Evolutionary conservation across 148 eudicot species (phyloP).

Genomic region (Diospyros lotus): DNA sequence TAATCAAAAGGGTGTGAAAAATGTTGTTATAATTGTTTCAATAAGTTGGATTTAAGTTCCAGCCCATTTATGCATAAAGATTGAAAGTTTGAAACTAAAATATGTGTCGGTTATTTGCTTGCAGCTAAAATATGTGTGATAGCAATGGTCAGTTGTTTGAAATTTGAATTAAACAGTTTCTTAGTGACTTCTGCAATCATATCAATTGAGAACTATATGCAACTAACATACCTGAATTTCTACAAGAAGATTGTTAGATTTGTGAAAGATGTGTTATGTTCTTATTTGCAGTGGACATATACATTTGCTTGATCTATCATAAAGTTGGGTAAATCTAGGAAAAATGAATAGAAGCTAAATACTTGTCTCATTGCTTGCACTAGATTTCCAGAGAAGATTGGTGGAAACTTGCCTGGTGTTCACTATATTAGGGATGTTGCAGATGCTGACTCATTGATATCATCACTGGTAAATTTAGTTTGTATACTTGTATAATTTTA

Average conservation of each 20-base stretch:
- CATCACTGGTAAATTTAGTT: constrained; percentile 63
- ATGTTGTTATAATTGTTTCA: too few relatives aligned
- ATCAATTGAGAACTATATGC: not conserved
- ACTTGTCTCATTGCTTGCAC: constrained; percentile 19
- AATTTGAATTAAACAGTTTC: not conserved
- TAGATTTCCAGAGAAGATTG: constrained; percentile 92
- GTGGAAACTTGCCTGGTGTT: constrained; percentile 91
- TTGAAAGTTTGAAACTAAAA: too few relatives aligned
- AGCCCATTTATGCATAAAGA: too few relatives aligned
- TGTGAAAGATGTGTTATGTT: not conserved
- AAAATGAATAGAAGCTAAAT: not conserved
- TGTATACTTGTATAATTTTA: not conserved
- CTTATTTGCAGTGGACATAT: not conserved
- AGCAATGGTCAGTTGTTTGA: too few relatives aligned
- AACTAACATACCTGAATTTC: too few relatives aligned
- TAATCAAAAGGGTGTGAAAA: too few relatives aligned
- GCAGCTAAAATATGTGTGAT: too few relatives aligned
- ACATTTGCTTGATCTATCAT: not conserved
- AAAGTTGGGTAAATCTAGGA: not conserved
- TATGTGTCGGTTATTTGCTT: too few relatives aligned
- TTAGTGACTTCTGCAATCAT: not conserved
- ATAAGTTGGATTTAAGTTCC: too few relatives aligned
- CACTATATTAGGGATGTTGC: constrained; percentile 96
- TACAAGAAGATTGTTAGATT: not conserved
- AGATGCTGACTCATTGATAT: constrained; percentile 78